Evolutionary conservation across 2,329 filamentous ascomycete genomes (phyloP).

Genomic region (Coleophoma crateriformis): DNA sequence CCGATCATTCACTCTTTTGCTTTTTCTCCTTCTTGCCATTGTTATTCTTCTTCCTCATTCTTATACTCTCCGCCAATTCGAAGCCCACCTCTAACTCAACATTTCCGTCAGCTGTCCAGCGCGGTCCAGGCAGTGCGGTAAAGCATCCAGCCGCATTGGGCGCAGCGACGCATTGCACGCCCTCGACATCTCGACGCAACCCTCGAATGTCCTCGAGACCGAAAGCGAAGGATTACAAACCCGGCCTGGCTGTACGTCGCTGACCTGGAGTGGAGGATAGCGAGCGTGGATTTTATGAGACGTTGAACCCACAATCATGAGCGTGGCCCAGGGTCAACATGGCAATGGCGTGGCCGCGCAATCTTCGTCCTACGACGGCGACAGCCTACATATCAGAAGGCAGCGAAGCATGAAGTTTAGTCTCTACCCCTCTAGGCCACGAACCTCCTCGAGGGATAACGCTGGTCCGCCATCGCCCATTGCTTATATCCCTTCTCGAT

Average conservation of each 20-base stretch:
- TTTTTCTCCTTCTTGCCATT: background rate
- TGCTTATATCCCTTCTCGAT: constrained; percentile 7
- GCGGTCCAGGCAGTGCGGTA: too few species aligned
- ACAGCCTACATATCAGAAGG: constrained; percentile 7
- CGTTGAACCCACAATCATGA: background rate
- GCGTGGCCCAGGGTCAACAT: background rate
- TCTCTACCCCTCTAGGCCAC: constrained; percentile 19
- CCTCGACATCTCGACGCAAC: too few species aligned
- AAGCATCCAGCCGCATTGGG: too few species aligned
- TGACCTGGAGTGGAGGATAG: too few species aligned
- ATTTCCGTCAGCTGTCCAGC: too few species aligned
- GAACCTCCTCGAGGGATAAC: constrained; percentile 13
- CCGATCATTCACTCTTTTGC: too few species aligned
- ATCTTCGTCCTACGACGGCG: constrained; percentile 1
- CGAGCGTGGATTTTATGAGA: too few species aligned
- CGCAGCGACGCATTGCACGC: too few species aligned
- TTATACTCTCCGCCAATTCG: background rate
- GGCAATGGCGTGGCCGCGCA: background rate
- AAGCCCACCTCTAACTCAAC: too few species aligned
- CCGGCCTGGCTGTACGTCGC: too few species aligned
- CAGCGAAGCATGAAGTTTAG: constrained; percentile 23
- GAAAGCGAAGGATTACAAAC: too few species aligned
- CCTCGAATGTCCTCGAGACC: too few species aligned
- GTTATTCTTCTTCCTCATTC: background rate
- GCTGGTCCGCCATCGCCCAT: constrained; percentile 12